A percentile compares a stretch with the other conserved stretches of the same genome.
These are phyloP conservation scores for Francoa sonchifolia DNA, from an alignment of 441 rosid species.

Conservation along the genomic window DNA sequence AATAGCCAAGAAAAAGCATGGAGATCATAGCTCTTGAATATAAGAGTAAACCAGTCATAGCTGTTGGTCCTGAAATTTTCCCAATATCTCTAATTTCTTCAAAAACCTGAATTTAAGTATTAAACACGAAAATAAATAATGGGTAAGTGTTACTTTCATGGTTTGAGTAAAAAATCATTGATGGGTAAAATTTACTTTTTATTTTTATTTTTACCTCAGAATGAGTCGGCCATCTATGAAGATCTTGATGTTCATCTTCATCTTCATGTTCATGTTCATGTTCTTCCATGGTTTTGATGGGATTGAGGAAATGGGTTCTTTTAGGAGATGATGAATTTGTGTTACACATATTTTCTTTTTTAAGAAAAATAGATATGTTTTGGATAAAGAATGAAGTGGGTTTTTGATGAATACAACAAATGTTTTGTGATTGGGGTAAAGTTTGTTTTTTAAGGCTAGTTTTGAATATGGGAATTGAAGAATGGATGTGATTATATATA, in stretches of 20 bases:
- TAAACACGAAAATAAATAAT: no score
- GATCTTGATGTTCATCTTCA: constrained; percentile 26
- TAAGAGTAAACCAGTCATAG: constrained; percentile 64
- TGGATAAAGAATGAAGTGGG: no score
- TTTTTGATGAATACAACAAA: no score
- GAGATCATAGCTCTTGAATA: constrained; percentile 91
- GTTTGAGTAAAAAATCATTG: no score
- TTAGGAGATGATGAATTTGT: constrained; percentile 43
- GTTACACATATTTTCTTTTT: constrained; percentile 35
- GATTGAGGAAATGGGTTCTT: constrained; percentile 26
- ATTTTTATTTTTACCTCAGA: constrained; percentile 40
- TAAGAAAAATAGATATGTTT: constrained; percentile 4
- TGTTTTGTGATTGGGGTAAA: no score
- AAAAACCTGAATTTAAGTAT: constrained; percentile 62
- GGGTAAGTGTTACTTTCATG: no score
- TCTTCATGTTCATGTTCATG: constrained; percentile 20
- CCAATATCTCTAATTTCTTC: constrained; percentile 78
- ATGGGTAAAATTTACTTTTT: no score
- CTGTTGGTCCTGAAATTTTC: constrained; percentile 81
- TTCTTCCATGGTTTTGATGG: constrained; percentile 23
- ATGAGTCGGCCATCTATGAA: constrained; percentile 68
- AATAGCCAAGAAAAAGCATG: constrained; percentile 87
- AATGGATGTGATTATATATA: no score
- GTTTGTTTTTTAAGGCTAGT: no score
- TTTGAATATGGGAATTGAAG: no score